phyloP scores from a whole-genome alignment of 2,329 filamentous ascomycete species.

The Microcyclospora tardicrescens region DNA sequence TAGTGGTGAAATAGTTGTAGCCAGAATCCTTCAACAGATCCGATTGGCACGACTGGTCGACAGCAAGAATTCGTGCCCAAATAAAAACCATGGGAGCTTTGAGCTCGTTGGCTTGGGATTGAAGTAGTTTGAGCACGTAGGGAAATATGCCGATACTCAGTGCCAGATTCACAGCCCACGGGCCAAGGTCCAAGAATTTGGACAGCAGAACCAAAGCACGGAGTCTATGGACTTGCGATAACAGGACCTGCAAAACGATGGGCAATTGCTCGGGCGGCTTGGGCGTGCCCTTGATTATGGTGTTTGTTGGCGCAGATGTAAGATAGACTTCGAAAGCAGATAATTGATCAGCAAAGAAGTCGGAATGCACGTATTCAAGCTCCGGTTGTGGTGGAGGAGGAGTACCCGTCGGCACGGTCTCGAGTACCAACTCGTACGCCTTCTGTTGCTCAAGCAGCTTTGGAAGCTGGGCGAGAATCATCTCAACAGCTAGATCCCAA shows the following conservation, averaged over 20 bases:
- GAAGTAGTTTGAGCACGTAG: slow-evolving; percentile 91
- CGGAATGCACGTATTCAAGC: slow-evolving; percentile 89
- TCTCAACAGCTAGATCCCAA: slow-evolving; percentile 94
- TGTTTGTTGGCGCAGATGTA: slow-evolving; percentile 76
- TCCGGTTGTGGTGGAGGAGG: slow-evolving; percentile 20
- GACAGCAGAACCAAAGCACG: slow-evolving; percentile 82
- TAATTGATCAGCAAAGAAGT: slow-evolving; percentile 92
- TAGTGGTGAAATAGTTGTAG: slow-evolving; percentile 91
- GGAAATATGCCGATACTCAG: slow-evolving; percentile 97
- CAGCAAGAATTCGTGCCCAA: slow-evolving; percentile 89
- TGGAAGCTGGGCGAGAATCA: slow-evolving; percentile 81
- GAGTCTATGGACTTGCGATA: slow-evolving; percentile 89
- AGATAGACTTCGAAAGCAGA: slow-evolving; percentile 96
- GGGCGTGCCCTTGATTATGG: slow-evolving; percentile 67
- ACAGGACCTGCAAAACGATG: slow-evolving; percentile 85
- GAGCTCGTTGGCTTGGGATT: slow-evolving; percentile 85
- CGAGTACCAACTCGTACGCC: slow-evolving; percentile 35
- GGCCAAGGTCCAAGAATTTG: slow-evolving; percentile 86
- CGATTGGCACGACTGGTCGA: slow-evolving; percentile 84
- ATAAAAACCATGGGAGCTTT: slow-evolving; percentile 99
- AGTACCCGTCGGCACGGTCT: slow-evolving; percentile 3
- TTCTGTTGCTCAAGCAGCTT: slow-evolving; percentile 65
- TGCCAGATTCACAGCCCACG: slow-evolving; percentile 96
- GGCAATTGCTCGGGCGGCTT: slow-evolving; percentile 72
- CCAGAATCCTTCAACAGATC: slow-evolving; percentile 95